phyloP scores from a whole-genome alignment of 2,329 filamentous ascomycete genomes.

The Cadophora gregata region DNA sequence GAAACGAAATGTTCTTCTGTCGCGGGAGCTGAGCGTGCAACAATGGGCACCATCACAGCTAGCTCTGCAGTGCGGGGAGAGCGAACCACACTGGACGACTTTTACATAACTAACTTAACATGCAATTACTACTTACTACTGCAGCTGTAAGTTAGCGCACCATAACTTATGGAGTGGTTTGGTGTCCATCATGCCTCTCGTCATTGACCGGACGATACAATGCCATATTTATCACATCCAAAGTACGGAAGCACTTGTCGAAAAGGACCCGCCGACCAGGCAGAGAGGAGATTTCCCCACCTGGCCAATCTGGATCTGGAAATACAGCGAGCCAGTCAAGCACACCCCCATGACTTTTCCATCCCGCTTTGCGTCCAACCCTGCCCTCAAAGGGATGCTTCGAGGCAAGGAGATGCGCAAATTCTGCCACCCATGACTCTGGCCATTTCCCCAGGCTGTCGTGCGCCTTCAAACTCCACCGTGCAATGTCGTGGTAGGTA shows the following conservation, averaged over 20 bases:
- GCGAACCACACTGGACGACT: conserved; percentile 23
- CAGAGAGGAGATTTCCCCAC: conserved; percentile 8
- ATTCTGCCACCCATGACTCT: not conserved
- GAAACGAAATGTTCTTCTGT: not conserved
- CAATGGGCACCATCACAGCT: conserved; percentile 8
- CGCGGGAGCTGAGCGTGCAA: not conserved
- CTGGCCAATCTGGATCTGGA: not conserved
- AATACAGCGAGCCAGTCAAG: conserved; percentile 6
- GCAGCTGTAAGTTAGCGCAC: conserved; percentile 14
- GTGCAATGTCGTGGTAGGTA: conserved; percentile 31
- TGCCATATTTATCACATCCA: not conserved
- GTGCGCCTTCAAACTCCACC: conserved; percentile 20
- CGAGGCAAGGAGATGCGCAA: not conserved
- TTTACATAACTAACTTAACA: conserved; percentile 32
- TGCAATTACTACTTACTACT: not conserved
- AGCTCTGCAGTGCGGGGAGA: conserved; percentile 8
- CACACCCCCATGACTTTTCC: not conserved
- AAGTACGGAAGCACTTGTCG: conserved; percentile 11
- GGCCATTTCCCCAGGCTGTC: conserved; percentile 9
- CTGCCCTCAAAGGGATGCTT: conserved; percentile 4
- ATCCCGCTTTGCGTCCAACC: conserved; percentile 1
- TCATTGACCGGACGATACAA: not conserved
- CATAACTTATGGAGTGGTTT: conserved; percentile 4
- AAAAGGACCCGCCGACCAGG: conserved; percentile 6
- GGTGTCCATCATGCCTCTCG: not conserved